Conservation (phyloP, 2,329 filamentous ascomycete species). For the Fusarium neocosmosporiellum region DNA sequence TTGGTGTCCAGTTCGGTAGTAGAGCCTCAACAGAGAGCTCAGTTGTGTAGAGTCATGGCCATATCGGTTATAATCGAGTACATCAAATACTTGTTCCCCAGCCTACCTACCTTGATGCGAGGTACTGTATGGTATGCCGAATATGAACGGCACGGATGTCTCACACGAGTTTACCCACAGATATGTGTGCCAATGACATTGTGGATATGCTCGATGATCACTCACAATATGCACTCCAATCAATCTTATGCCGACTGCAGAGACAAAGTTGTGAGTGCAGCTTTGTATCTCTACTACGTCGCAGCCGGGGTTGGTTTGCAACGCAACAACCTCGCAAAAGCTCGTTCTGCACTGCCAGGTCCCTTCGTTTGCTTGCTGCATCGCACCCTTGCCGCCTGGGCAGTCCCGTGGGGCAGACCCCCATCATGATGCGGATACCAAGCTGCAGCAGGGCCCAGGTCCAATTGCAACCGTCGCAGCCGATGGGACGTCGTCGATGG, state of each 20-base stretch:
- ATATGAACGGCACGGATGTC: neutral
- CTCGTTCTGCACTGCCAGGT: neutral
- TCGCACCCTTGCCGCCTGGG: conserved; percentile 12
- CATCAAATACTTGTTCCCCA: neutral
- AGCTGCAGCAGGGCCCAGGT: conserved; percentile 15
- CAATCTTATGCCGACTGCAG: neutral
- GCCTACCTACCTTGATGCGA: neutral
- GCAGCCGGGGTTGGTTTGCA: neutral
- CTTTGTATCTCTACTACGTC: neutral
- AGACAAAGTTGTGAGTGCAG: neutral
- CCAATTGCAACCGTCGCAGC: conserved; percentile 6
- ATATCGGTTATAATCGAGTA: neutral
- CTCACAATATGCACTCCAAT: neutral
- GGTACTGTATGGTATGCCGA: neutral
- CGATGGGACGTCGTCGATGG: conserved; percentile 12
- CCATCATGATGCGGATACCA: conserved; percentile 25
- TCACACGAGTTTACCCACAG: neutral
- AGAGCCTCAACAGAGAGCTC: neutral
- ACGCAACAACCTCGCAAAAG: neutral
- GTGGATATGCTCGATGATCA: neutral
- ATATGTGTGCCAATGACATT: neutral
- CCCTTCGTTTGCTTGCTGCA: neutral
- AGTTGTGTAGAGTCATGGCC: neutral
- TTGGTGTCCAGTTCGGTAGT: neutral
- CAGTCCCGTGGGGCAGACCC: conserved; percentile 12